A percentile compares a stretch with the other conserved stretches of the same genome.
phyloP scores from a whole-genome alignment of 345 rosid genomes.

The Eucalyptus pumila region DNA sequence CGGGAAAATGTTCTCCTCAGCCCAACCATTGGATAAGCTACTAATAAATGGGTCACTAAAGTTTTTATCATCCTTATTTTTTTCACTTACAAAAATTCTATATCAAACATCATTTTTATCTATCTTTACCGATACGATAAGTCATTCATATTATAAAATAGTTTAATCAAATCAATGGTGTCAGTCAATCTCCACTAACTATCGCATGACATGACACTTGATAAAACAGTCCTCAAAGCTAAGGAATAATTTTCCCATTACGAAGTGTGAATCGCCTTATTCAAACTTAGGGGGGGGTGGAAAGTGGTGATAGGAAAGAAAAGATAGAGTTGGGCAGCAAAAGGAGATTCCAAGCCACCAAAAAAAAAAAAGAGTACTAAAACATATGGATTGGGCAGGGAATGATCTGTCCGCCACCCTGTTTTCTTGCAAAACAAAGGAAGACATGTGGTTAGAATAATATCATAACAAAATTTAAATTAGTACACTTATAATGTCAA shows the following conservation, averaged over 20 bases:
- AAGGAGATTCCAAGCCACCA: neutral
- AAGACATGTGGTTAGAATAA: neutral
- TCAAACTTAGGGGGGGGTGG: neutral
- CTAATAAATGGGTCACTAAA: neutral
- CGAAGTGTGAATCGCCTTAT: neutral
- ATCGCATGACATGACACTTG: neutral
- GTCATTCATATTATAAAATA: neutral
- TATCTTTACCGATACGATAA: rapidly evolving
- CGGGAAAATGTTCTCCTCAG: neutral
- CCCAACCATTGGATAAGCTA: neutral
- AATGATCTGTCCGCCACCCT: neutral
- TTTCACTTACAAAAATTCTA: rapidly evolving
- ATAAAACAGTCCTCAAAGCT: neutral
- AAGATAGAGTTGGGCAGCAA: neutral
- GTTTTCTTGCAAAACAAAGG: neutral
- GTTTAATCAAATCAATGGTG: neutral
- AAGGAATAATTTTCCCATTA: neutral
- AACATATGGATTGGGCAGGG: neutral
- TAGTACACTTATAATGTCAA: too few relatives aligned
- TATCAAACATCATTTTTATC: neutral
- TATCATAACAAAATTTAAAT: too few relatives aligned
- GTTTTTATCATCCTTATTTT: neutral
- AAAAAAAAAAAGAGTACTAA: neutral
- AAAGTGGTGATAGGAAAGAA: neutral
- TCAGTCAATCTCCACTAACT: neutral